Conservation (phyloP, 148 eudicot genomes). For the Rhododendron griersonianum region DNA sequence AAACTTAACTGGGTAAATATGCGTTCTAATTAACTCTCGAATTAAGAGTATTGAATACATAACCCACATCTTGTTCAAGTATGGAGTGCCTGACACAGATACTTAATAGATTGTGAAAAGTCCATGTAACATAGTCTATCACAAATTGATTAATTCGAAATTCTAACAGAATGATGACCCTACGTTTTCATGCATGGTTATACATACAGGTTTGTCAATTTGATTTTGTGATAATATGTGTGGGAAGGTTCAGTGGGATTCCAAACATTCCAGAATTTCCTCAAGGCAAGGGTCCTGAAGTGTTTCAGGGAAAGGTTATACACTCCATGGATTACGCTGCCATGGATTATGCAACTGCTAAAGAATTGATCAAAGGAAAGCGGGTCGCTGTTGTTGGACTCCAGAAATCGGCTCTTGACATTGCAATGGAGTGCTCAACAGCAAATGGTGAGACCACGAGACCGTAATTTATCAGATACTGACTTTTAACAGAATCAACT, state of each 20-base stretch:
- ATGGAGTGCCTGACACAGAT: background rate
- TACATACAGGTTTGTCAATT: constrained; percentile 32
- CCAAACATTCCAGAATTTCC: constrained; percentile 70
- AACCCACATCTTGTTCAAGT: background rate
- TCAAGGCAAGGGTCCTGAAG: constrained; percentile 44
- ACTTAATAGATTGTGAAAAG: background rate
- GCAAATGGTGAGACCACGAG: constrained; percentile 31
- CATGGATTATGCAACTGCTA: constrained; percentile 36
- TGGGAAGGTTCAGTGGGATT: constrained; percentile 50
- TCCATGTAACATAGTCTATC: background rate
- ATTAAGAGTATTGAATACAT: too few species aligned
- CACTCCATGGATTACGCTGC: constrained; percentile 59
- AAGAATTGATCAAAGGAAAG: constrained; percentile 41
- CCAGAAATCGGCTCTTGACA: constrained; percentile 65
- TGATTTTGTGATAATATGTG: constrained; percentile 52
- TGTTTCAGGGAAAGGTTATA: constrained; percentile 53
- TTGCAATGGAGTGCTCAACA: constrained; percentile 49
- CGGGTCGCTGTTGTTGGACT: constrained; percentile 54
- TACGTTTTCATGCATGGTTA: background rate
- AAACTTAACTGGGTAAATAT: too few species aligned
- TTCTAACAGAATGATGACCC: background rate
- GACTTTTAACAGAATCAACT: background rate
- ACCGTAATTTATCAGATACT: background rate
- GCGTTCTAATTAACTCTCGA: too few species aligned
- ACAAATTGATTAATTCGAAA: background rate